Evolutionary conservation across 176 grass and related monocot genomes (phyloP), one percentile per base, ranked within the genome.

Genomic region (Oryza rufipogon): DNA sequence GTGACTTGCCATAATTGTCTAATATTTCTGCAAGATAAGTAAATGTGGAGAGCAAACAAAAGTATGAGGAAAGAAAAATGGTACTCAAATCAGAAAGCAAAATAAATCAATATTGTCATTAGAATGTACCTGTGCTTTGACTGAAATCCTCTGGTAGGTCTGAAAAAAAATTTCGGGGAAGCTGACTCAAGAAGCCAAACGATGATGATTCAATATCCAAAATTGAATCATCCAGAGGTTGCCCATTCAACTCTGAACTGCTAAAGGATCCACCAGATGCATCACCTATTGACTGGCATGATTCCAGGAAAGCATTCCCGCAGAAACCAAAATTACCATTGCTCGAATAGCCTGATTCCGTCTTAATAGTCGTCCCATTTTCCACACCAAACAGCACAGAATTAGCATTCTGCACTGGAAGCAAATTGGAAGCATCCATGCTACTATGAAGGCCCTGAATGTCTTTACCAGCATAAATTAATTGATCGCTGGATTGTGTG

Each of bases 101-200:
- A 46, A 17, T 2, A 84, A 34, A 36, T 72, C 56, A 32, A 2
- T 32, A 32, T 0, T 32, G 30, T 32, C 2, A 54, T 9, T 60
- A 64, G 28, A 85, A 84, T 36, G 65, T 83, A 99, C 97, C 93
- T 86, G 91, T 52, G 71, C 86, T 94, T 70, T 99, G 91, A 63
- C 78, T 94, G 68, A 99, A 99, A 58, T 95, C 93, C 76, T 96
- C 91, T 73, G 84, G 83, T 76, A 99, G 88, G 82, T 99, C 93
- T 64, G 96, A 89, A 81, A 96, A 99, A 58, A 96, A 99, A 91
- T 88, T 99, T 46, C 71, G 89, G 60, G 96, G 88, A 80, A 98
- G 90, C 81, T 95, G 93, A 77, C 82, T 89, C 80, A 97, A 88
- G 84, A 94, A 94, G 78, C 88, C 88, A 87, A 94, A 94, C 16